phyloP scores from a whole-genome alignment of 805 yeast genomes.

The Hemisphaericaspora nanyangensis region DNA sequence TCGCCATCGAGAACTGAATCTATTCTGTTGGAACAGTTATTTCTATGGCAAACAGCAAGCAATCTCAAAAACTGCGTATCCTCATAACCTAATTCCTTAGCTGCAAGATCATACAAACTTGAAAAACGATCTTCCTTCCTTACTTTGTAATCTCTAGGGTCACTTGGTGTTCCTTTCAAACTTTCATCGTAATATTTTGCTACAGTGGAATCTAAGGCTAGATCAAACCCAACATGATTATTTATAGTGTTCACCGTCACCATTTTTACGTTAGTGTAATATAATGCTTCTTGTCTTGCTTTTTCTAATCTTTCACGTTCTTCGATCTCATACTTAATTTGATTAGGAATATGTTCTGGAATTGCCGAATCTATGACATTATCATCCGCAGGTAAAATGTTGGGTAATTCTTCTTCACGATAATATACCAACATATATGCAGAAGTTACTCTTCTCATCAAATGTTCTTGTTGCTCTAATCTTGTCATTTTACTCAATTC shows the following conservation, averaged over 20 bases:
- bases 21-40: conserved; percentile 68
- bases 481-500: conserved; percentile 51
- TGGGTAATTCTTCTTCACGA: conserved; percentile 54
- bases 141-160: conserved; percentile 49
- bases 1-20: conserved; percentile 32
- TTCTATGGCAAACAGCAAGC: conserved; percentile 64
- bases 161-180: conserved; percentile 26
- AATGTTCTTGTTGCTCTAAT: conserved; percentile 57
- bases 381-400: conserved; percentile 56
- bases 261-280: conserved; percentile 48
- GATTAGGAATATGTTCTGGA: conserved; percentile 66
- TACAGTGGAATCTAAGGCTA: conserved; percentile 58
- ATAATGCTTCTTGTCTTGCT: conserved; percentile 61
- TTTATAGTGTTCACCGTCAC: conserved; percentile 52
- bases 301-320: conserved; percentile 52
- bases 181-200: conserved; percentile 45
- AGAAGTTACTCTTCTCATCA: conserved; percentile 77
- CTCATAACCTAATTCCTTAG: conserved; percentile 35
- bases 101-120: conserved; percentile 48
- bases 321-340: conserved; percentile 59
- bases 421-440: conserved; percentile 97
- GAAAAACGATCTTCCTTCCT: conserved; percentile 53
- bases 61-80: conserved; percentile 41
- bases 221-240: conserved; percentile 68
- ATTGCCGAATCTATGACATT: conserved; percentile 36